A percentile compares a stretch with the other conserved stretches of the same genome.
These are phyloP conservation scores for Trichoderma koningii DNA, from an alignment of 2,329 filamentous ascomycete genomes.

Conservation along the genomic window DNA sequence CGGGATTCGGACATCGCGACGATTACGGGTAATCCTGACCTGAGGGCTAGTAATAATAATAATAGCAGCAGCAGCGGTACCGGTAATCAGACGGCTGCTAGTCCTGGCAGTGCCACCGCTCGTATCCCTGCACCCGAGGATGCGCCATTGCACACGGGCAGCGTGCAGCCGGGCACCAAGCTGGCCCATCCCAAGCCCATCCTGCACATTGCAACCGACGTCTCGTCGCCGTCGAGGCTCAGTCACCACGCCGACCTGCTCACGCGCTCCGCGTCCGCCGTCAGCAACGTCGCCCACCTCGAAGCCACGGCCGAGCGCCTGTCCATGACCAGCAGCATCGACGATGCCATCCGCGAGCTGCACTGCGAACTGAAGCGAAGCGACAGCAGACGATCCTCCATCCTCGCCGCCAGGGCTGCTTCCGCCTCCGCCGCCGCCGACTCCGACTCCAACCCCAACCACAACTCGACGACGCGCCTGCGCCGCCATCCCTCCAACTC, in stretches of 20 bases:
- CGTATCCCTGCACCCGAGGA: conserved; percentile 13
- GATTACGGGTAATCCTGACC: neutral
- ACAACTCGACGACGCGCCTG: conserved; percentile 31
- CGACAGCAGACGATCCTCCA: conserved; percentile 67
- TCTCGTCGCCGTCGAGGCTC: conserved; percentile 54
- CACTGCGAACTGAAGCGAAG: conserved; percentile 70
- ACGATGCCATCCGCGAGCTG: conserved; percentile 73
- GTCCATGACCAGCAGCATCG: conserved; percentile 73
- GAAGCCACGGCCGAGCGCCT: conserved; percentile 75
- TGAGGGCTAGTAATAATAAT: neutral
- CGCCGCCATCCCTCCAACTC: conserved; percentile 50
- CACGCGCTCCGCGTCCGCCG: conserved; percentile 61
- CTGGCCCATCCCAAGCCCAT: conserved; percentile 47
- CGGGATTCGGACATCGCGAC: conserved; percentile 22
- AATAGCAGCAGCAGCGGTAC: neutral
- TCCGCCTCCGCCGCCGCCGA: conserved; percentile 38
- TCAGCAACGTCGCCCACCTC: conserved; percentile 70
- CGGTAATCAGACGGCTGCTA: neutral
- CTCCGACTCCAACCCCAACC: neutral
- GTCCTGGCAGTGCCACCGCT: neutral
- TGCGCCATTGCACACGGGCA: conserved; percentile 41
- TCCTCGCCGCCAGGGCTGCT: conserved; percentile 51
- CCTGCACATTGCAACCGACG: conserved; percentile 50
- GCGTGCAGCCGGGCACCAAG: conserved; percentile 50
- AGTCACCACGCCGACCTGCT: conserved; percentile 61